Percentiles rank a stretch among this genome's conserved stretches.
Evolutionary conservation across 83 land plant genomes (phyloP).

Genomic region (Diphasiastrum complanatum): DNA sequence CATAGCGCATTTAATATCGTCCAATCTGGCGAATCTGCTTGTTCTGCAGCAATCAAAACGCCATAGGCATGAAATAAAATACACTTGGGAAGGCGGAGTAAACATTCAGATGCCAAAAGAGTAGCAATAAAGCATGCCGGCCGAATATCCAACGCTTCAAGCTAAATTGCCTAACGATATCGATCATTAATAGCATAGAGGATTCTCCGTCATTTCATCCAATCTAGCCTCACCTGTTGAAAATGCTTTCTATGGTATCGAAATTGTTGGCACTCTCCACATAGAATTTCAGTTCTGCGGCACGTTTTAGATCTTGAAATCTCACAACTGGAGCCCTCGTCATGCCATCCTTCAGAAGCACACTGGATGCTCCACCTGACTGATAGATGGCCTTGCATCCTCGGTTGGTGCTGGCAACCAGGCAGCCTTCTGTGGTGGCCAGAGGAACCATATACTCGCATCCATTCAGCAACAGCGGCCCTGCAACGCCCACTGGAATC

Average conservation of each 20-base stretch:
- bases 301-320: not conserved
- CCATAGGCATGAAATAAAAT: too few species aligned
- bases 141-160: too few species aligned
- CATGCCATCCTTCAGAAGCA: not conserved
- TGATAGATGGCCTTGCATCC: constrained; percentile 2
- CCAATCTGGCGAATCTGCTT: constrained; percentile 1
- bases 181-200: too few species aligned
- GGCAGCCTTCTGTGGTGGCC: too few species aligned
- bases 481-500: too few species aligned
- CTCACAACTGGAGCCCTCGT: constrained; percentile 3
- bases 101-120: too few species aligned
- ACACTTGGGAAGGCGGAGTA: too few species aligned
- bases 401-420: constrained; percentile 4
- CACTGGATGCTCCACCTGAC: constrained; percentile 1
- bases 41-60: too few species aligned
- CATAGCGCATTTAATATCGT: not conserved
- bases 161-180: too few species aligned
- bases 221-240: too few species aligned
- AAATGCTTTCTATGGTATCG: not conserved
- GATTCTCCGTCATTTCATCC: not conserved
- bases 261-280: not conserved
- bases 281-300: not conserved
- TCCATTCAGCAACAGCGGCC: not conserved
- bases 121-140: too few species aligned
- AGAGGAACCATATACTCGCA: constrained; percentile 2